A percentile compares a stretch with the other conserved stretches of the same genome.
Conservation (phyloP, 2,329 filamentous ascomycete species). For the Pyricularia grisea region DNA sequence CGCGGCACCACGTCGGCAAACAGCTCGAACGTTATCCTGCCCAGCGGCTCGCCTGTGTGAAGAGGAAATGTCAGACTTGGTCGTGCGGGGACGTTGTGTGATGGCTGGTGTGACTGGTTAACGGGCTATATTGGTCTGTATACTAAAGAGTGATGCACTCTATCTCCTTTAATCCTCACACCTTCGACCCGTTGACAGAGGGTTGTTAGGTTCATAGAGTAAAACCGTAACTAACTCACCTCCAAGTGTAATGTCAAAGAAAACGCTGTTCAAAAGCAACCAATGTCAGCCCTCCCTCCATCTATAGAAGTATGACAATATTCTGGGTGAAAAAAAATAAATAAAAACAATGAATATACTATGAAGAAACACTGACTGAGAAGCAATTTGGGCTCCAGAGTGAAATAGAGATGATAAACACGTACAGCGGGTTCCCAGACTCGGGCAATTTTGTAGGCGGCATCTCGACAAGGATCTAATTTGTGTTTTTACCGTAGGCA, state of each 20-base stretch:
- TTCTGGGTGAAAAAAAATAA: neutral
- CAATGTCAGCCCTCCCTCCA: neutral
- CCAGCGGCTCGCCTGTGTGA: conserved; percentile 65
- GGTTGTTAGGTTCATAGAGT: neutral
- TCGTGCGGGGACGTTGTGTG: neutral
- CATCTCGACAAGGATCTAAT: conserved; percentile 15
- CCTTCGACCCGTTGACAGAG: neutral
- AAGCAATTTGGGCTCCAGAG: neutral
- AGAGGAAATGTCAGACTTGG: neutral
- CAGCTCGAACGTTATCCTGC: conserved; percentile 82
- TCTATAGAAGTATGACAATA: neutral
- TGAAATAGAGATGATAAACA: conserved; percentile 7
- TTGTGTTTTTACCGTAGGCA: neutral
- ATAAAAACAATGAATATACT: too few relatives aligned
- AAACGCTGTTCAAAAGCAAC: conserved; percentile 15
- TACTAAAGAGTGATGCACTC: neutral
- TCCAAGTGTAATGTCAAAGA: conserved; percentile 50
- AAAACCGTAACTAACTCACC: conserved; percentile 36
- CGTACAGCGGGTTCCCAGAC: conserved; percentile 38
- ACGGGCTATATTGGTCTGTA: neutral
- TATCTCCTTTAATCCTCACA: neutral
- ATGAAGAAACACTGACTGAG: neutral
- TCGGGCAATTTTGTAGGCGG: conserved; percentile 34
- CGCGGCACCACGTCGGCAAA: conserved; percentile 76
- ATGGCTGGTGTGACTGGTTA: neutral